Percentiles rank a stretch among this genome's conserved stretches.
Evolutionary conservation across 257 asterid species (phyloP).

Genomic region (Rubia yunnanensis): DNA sequence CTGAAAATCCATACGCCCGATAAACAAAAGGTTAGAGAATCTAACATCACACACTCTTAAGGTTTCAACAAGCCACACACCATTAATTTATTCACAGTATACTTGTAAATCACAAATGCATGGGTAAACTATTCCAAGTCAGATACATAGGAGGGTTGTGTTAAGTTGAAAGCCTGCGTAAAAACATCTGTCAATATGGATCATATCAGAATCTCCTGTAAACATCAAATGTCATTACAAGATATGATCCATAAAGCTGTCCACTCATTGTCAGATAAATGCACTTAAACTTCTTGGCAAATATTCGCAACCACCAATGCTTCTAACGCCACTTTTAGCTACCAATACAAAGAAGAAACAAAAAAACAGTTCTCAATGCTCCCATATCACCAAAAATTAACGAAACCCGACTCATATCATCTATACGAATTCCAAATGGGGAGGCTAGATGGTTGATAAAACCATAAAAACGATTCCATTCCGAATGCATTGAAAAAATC

Average conservation of each 20-base stretch:
- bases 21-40: neutral
- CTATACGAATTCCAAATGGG: neutral
- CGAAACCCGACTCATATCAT: too few relatives aligned
- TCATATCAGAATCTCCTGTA: neutral
- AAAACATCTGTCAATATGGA: too few relatives aligned
- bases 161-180: too few relatives aligned
- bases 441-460: neutral
- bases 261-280: neutral
- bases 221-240: too few relatives aligned
- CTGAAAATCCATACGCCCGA: constrained; percentile 22
- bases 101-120: neutral
- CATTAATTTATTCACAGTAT: neutral
- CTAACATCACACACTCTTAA: neutral
- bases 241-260: too few relatives aligned
- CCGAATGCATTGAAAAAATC: neutral
- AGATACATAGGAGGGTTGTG: too few relatives aligned
- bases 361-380: neutral
- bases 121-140: too few relatives aligned
- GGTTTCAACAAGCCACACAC: neutral
- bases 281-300: neutral
- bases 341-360: neutral
- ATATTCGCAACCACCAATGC: neutral
- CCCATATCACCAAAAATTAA: neutral
- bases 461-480: neutral
- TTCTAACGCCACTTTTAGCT: neutral